Conservation (phyloP, 23 red algal species). For the Gracilaria gracilis region DNA sequence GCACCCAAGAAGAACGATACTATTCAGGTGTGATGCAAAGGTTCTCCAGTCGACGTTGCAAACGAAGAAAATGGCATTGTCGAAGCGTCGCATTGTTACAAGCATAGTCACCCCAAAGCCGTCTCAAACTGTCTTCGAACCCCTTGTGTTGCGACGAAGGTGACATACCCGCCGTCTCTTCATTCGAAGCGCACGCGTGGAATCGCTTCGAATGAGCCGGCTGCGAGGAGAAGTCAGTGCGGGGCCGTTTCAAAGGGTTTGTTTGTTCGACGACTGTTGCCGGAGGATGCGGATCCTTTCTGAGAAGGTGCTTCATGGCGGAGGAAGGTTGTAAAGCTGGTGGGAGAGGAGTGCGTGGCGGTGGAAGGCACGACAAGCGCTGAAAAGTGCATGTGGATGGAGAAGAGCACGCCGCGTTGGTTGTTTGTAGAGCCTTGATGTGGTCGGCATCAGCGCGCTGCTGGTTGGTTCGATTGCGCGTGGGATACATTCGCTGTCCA, state of each 20-base stretch:
- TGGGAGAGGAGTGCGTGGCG: not conserved
- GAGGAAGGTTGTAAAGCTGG: not conserved
- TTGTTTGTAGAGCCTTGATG: not conserved
- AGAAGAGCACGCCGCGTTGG: not conserved
- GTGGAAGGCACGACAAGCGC: not conserved
- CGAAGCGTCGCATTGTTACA: constrained; percentile 1
- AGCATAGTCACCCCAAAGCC: constrained; percentile 11
- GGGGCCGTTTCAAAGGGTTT: constrained; percentile 12
- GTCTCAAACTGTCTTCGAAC: not conserved
- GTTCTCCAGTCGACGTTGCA: constrained; percentile 11
- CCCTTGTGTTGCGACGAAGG: not conserved
- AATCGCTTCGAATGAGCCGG: constrained; percentile 9
- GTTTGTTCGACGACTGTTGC: not conserved
- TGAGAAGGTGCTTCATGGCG: not conserved
- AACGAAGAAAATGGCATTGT: constrained; percentile 21
- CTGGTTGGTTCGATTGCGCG: not conserved
- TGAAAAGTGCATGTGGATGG: not conserved
- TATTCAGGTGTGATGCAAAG: not conserved
- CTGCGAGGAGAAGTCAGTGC: not conserved
- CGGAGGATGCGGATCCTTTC: not conserved
- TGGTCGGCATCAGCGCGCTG: not conserved
- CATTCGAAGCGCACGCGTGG: not conserved
- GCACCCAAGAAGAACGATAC: not conserved
- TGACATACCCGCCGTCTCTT: not conserved
- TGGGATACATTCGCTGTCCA: not conserved